Percentiles rank a stretch among this genome's conserved stretches.
Evolutionary conservation across 2,329 filamentous ascomycete species (phyloP).

Genomic region (Exophiala lecanii-corni): DNA sequence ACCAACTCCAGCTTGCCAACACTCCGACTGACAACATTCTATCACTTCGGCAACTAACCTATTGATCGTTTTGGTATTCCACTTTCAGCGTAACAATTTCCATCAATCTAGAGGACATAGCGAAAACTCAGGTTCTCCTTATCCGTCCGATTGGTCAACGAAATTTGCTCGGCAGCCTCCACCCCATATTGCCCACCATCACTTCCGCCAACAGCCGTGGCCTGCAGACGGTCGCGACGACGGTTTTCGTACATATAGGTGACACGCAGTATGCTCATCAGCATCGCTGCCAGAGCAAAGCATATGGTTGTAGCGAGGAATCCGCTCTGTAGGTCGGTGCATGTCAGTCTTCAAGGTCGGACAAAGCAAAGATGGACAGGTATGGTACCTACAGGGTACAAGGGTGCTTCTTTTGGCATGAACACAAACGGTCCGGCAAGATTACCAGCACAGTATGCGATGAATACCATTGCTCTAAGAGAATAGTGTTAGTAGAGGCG

Average conservation of each 20-base stretch:
- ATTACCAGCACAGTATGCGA: conserved; percentile 54
- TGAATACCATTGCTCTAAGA: conserved; percentile 49
- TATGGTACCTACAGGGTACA: conserved; percentile 32
- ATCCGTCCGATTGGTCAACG: conserved; percentile 6
- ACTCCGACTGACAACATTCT: too few relatives aligned
- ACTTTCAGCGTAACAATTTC: too few relatives aligned
- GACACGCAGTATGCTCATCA: conserved; percentile 3
- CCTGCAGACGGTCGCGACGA: conserved; percentile 4
- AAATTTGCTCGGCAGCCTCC: not conserved
- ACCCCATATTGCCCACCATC: not conserved
- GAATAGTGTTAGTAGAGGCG: not conserved
- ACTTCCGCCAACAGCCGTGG: not conserved
- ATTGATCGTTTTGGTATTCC: too few relatives aligned
- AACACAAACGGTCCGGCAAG: conserved; percentile 56
- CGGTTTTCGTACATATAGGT: conserved; percentile 1
- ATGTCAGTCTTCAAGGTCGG: too few relatives aligned
- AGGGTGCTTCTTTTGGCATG: conserved; percentile 45
- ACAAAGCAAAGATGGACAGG: not conserved
- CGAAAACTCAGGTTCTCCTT: conserved; percentile 8
- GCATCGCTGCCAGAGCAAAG: conserved; percentile 1
- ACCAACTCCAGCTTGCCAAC: too few relatives aligned
- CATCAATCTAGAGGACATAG: conserved; percentile 4
- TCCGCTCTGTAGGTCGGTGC: conserved; percentile 2
- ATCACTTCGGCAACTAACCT: too few relatives aligned
- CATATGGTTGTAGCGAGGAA: conserved; percentile 6